A percentile compares a stretch with the other conserved stretches of the same genome.
phyloP scores from a whole-genome alignment of 2,329 filamentous ascomycete genomes.

The Didymella keratinophila region DNA sequence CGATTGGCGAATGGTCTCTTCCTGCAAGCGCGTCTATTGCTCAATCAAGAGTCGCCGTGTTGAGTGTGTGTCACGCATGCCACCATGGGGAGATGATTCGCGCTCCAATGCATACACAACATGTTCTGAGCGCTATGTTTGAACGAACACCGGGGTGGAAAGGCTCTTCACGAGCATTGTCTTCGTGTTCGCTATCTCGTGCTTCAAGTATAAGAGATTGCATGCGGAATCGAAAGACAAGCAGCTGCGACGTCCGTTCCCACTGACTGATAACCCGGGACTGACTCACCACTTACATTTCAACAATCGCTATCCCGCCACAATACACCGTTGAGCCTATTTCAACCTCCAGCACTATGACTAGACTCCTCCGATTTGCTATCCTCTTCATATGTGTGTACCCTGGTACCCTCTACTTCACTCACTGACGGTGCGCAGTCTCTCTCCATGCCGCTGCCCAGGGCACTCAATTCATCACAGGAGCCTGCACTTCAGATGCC shows the following conservation, averaged over 20 bases:
- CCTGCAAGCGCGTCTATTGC: neutral
- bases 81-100: neutral
- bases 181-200: neutral
- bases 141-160: neutral
- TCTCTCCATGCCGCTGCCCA: constrained; percentile 1
- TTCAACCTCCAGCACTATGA: neutral
- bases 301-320: neutral
- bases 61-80: neutral
- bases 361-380: neutral
- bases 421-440: neutral
- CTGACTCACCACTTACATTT: accelerated
- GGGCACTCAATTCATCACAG: constrained; percentile 10
- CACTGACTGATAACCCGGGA: too few species aligned
- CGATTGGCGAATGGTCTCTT: neutral
- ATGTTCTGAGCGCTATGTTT: neutral
- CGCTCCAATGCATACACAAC: neutral
- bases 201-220: neutral
- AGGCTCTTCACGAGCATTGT: neutral
- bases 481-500: neutral
- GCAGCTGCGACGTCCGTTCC: neutral
- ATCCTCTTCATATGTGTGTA: neutral
- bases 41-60: neutral
- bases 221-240: neutral
- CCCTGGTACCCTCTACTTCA: too few species aligned
- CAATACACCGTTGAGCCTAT: neutral